Base-by-base conservation (phyloP, 78 protist species). In the Mantamonas sphyraenae region DNA sequence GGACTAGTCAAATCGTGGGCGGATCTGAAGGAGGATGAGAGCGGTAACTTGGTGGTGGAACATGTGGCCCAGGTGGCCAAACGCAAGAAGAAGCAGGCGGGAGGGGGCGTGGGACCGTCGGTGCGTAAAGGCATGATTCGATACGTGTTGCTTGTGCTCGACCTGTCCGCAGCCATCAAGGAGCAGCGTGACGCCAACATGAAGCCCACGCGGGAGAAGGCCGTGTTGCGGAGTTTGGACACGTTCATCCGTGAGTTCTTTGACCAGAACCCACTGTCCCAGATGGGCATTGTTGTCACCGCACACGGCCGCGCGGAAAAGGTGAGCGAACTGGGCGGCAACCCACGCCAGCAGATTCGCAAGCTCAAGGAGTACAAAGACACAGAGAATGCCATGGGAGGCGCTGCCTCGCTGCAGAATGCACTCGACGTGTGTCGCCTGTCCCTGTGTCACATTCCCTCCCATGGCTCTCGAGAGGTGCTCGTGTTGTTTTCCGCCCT, bases 211-310 rank as follows among this genome's bases (percentile, higher is more conserved):
- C 66, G 93, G 28, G 56, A 70, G 40, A 80, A 64, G 43, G 37
- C 35, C 0, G 38, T 64, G 4, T 1, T 73, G 31, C 50, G n/a
- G 73, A 31, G 47, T 19, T 16, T 60, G 26, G 78, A 69, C 51
- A 2, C 38, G 26, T 88, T 88, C 45, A 61, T 88, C 20, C 40
- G 42, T 30, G 90, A 88, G 33, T 89, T 63, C 61, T 89, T 89
- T 34, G 90, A 89, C 38, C 93, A 85, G 64, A 89, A 89, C 59
- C 93, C 93, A 0, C 68, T 89, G 4, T 78, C 87, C 33, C 93
- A 85, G 33, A 0, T 89, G 17, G 84, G 85, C 57, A 31, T 89
- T 55, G 74, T 85, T 0, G 77, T 71, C 64, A 78, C 93, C 3
- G 55, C 72, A 43, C 69, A 71, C 31, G 63, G 72, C 28, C 39